A percentile compares a stretch with the other conserved stretches of the same genome.
These are phyloP conservation scores for Wickerhamiella qilinensis DNA, from an alignment of 805 yeast genomes.

Conservation along the genomic window DNA sequence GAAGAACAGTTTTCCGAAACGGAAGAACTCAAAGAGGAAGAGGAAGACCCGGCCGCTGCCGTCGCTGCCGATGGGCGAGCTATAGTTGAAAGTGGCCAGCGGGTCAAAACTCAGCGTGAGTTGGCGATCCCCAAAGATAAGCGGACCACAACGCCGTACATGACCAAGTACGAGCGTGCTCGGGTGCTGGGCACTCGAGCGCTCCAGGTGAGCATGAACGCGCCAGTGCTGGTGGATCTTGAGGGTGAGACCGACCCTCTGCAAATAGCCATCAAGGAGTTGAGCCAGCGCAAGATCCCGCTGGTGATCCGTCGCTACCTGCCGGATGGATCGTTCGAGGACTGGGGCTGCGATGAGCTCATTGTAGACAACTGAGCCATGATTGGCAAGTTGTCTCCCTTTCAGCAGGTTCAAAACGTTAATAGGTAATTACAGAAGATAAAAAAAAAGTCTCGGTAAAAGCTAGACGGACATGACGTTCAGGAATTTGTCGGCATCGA, in stretches of 20 bases:
- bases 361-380: slow-evolving; percentile 54
- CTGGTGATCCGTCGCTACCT: slow-evolving; percentile 87
- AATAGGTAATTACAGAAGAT: too few species aligned
- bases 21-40: slow-evolving; percentile 35
- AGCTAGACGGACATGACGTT: slow-evolving; percentile 1
- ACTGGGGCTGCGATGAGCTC: slow-evolving; percentile 97
- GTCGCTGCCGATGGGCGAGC: slow-evolving; percentile 56
- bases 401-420: too few species aligned
- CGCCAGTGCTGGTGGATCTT: slow-evolving; percentile 92
- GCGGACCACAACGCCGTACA: slow-evolving; percentile 92
- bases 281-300: slow-evolving; percentile 88
- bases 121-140: slow-evolving; percentile 79
- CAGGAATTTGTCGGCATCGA: slow-evolving; percentile 11
- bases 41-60: slow-evolving; percentile 28
- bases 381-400: too few species aligned
- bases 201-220: slow-evolving; percentile 91
- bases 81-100: slow-evolving; percentile 49
- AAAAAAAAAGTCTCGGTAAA: too few species aligned
- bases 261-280: slow-evolving; percentile 94
- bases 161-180: slow-evolving; percentile 98
- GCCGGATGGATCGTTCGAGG: slow-evolving; percentile 95
- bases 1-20: slow-evolving; percentile 71
- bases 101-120: slow-evolving; percentile 55
- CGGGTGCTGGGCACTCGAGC: slow-evolving; percentile 96
- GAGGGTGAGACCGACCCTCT: slow-evolving; percentile 99